Conservation (phyloP, 2,329 filamentous ascomycete genomes). For the Cladosporium sp. region DNA sequence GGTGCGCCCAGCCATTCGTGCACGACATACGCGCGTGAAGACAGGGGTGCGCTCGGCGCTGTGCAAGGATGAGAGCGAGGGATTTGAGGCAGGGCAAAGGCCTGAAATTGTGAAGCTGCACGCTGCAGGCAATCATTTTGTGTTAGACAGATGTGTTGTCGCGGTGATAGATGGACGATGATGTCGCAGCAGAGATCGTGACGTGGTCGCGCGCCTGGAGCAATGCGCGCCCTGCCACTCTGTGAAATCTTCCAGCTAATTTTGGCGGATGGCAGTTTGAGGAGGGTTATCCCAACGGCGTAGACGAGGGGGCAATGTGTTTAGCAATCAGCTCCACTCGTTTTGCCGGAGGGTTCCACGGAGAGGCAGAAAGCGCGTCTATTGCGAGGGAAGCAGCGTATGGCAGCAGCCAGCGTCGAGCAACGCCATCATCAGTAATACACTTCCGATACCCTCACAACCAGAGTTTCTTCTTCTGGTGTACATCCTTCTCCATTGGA, state of each 20-base stretch:
- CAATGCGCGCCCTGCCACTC: constrained; percentile 1
- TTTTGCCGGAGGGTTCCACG: neutral
- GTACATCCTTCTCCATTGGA: neutral
- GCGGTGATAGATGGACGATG: constrained; percentile 1
- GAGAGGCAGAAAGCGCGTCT: neutral
- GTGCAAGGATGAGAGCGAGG: constrained; percentile 1
- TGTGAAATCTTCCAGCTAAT: neutral
- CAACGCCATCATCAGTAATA: neutral
- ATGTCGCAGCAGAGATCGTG: neutral
- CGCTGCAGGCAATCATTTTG: constrained; percentile 1
- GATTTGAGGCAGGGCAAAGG: neutral
- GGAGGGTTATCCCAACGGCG: constrained; percentile 6
- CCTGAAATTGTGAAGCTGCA: constrained; percentile 4
- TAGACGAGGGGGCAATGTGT: neutral
- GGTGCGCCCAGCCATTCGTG: constrained; percentile 2
- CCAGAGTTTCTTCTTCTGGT: neutral
- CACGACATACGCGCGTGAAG: constrained; percentile 11
- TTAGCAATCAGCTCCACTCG: neutral
- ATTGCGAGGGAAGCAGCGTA: neutral
- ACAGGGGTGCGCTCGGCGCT: constrained; percentile 6
- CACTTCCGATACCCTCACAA: neutral
- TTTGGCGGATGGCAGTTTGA: constrained; percentile 1
- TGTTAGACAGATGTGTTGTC: constrained; percentile 11
- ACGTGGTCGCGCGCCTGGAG: neutral
- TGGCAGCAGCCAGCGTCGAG: neutral